phyloP scores from a whole-genome alignment of 176 grass and related monocot genomes.

The Zoysia pacifica region DNA sequence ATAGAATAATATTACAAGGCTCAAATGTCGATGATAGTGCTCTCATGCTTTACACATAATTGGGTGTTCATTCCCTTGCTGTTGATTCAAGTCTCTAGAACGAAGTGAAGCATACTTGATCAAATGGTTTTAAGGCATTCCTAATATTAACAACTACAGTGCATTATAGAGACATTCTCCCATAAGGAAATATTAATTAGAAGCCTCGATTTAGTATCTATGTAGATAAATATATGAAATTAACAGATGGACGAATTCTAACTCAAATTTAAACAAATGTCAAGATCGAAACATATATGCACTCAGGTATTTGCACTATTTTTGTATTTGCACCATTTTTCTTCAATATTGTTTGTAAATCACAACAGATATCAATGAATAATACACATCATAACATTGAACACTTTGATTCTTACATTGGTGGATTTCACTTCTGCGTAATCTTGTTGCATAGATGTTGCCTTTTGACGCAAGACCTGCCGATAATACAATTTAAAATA shows the following conservation, averaged over 20 bases:
- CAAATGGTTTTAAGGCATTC: not conserved
- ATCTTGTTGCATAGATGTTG: slow-evolving; percentile 98
- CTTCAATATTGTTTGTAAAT: not conserved
- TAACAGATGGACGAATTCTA: slow-evolving; percentile 1
- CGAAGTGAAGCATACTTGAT: not conserved
- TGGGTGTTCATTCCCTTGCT: not conserved
- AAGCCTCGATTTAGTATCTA: not conserved
- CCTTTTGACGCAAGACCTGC: slow-evolving; percentile 93
- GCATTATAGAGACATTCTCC: not conserved
- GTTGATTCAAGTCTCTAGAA: not conserved
- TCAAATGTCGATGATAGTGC: not conserved
- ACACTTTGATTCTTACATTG: slow-evolving; percentile 40
- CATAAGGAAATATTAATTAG: not conserved
- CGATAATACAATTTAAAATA: slow-evolving; percentile 38
- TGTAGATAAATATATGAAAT: not conserved
- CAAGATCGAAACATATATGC: not conserved
- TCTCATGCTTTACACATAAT: not conserved
- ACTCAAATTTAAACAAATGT: slow-evolving; percentile 2
- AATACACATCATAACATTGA: not conserved
- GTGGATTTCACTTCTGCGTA: slow-evolving; percentile 95
- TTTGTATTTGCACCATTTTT: not conserved
- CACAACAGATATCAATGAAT: not conserved
- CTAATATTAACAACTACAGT: not conserved
- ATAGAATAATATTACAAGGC: not conserved
- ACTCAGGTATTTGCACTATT: not conserved